phyloP scores from a whole-genome alignment of 1,284 basidiomycete species.

The Moesziomyces aphidis region DNA sequence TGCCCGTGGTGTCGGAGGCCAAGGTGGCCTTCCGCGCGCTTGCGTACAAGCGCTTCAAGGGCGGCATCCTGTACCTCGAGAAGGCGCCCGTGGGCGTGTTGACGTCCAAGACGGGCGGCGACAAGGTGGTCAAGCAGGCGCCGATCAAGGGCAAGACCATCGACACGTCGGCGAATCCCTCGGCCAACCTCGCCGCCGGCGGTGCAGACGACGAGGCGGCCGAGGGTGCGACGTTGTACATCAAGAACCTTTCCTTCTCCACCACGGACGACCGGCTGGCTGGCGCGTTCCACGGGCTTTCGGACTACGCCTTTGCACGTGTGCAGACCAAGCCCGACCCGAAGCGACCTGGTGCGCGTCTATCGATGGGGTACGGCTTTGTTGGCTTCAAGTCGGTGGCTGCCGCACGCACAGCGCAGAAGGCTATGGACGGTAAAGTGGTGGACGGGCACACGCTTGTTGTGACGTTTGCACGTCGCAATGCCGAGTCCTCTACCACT shows the following conservation, averaged over 20 bases:
- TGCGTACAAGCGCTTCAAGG: constrained; percentile 88
- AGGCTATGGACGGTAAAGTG: constrained; percentile 82
- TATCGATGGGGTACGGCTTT: constrained; percentile 97
- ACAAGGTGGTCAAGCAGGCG: constrained; percentile 45
- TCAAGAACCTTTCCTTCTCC: constrained; percentile 92
- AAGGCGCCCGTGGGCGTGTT: constrained; percentile 82
- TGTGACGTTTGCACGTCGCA: constrained; percentile 88
- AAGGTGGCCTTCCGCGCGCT: constrained; percentile 77
- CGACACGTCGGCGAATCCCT: constrained; percentile 17
- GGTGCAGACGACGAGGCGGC: constrained; percentile 69
- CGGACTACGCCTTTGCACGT: constrained; percentile 86
- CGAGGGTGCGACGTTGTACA: constrained; percentile 85
- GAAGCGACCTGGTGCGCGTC: constrained; percentile 45
- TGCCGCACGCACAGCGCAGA: constrained; percentile 80
- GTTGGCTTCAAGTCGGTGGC: constrained; percentile 86
- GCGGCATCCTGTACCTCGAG: constrained; percentile 90
- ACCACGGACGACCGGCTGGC: constrained; percentile 83
- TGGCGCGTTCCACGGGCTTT: constrained; percentile 79
- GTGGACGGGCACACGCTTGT: constrained; percentile 88
- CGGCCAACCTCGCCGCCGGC: constrained; percentile 2
- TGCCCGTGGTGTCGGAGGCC: constrained; percentile 72
- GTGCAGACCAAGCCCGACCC: constrained; percentile 92
- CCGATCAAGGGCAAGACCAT: constrained; percentile 46
- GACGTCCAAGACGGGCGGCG: constrained; percentile 18
- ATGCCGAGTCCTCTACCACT: constrained; percentile 73